A percentile compares a stretch with the other conserved stretches of the same genome.
These are phyloP conservation scores for Apiotrichum veenhuisii DNA, from an alignment of 1,284 basidiomycete genomes.

Conservation along the genomic window DNA sequence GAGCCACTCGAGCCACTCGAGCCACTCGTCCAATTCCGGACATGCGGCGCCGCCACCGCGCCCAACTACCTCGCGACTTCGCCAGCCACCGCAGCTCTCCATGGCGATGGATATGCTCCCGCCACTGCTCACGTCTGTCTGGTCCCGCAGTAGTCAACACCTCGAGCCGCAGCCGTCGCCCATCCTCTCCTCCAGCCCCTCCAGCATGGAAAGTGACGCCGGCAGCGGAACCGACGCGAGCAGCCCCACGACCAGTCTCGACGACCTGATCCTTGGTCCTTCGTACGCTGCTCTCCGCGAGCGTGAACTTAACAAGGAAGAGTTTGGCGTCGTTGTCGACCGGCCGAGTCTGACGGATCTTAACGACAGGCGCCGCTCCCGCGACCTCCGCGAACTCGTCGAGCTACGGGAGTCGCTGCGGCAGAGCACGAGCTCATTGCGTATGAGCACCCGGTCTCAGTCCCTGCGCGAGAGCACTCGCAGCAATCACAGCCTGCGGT, in stretches of 20 bases:
- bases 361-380: not conserved
- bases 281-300: not conserved
- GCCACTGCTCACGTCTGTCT: not conserved
- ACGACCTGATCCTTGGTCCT: slow-evolving; percentile 11
- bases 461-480: not conserved
- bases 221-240: not conserved
- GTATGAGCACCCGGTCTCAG: not conserved
- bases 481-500: not conserved
- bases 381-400: not conserved
- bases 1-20: not conserved
- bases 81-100: slow-evolving; percentile 13
- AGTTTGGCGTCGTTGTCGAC: not conserved
- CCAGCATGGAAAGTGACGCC: slow-evolving; percentile 16
- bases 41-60: not conserved
- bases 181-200: slow-evolving; percentile 6
- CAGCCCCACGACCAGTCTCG: slow-evolving; percentile 14
- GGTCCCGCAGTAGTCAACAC: slow-evolving; percentile 2
- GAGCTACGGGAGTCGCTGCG: not conserved
- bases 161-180: slow-evolving; percentile 5
- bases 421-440: not conserved
- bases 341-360: not conserved
- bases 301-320: not conserved
- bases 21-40: not conserved
- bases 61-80: slow-evolving; percentile 12
- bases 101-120: slow-evolving; percentile 11